These are phyloP conservation scores for Botrytis hyacinthi DNA, from an alignment of 2,329 filamentous ascomycete species.

Conservation along the genomic window DNA sequence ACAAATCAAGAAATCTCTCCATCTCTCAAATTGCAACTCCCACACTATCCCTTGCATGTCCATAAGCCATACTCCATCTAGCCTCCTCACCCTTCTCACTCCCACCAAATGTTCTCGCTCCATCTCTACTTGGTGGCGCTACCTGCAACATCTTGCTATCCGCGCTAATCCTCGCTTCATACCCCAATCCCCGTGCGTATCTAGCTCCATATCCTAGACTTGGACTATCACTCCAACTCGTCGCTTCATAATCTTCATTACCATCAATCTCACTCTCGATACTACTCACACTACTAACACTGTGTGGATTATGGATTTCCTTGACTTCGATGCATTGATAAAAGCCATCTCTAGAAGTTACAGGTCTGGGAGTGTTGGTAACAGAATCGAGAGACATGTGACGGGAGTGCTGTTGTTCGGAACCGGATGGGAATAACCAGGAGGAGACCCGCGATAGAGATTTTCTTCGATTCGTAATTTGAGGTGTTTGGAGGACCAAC, in stretches of 20 bases:
- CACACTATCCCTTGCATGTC: constrained; percentile 41
- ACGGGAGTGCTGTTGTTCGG: constrained; percentile 35
- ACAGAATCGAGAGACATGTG: constrained; percentile 50
- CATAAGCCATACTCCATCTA: constrained; percentile 30
- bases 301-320: constrained; percentile 1
- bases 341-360: constrained; percentile 54
- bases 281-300: not conserved
- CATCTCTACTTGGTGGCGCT: not conserved
- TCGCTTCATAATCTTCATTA: constrained; percentile 14
- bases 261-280: constrained; percentile 4
- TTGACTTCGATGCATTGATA: constrained; percentile 52
- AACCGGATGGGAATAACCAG: constrained; percentile 51
- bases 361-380: constrained; percentile 54
- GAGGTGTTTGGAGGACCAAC: constrained; percentile 49
- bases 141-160: constrained; percentile 14
- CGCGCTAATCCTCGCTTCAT: not conserved
- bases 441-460: constrained; percentile 61
- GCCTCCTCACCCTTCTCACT: constrained; percentile 43
- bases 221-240: constrained; percentile 19
- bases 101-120: constrained; percentile 28
- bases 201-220: not conserved
- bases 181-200: not conserved
- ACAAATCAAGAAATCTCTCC: not conserved
- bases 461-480: constrained; percentile 64
- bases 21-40: constrained; percentile 46